Percentiles rank a stretch among this genome's conserved stretches.
phyloP scores from a whole-genome alignment of 1,284 basidiomycete genomes.

The Serendipita sp. region DNA sequence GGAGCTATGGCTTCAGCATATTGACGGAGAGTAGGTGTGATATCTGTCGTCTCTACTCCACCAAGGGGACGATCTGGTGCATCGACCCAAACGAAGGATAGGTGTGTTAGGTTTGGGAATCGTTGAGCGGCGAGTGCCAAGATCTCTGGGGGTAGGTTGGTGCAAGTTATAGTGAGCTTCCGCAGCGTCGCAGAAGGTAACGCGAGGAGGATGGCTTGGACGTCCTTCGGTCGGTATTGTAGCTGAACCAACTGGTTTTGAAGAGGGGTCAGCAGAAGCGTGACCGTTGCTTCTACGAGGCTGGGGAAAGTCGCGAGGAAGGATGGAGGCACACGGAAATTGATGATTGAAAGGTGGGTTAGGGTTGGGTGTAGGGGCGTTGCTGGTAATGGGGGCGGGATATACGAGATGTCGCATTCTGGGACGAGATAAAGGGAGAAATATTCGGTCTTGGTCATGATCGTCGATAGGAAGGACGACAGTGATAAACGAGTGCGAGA shows the following conservation, averaged over 20 bases:
- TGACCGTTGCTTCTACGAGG: neutral
- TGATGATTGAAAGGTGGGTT: slow-evolving; percentile 5
- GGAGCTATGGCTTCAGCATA: slow-evolving; percentile 4
- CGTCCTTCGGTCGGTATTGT: neutral
- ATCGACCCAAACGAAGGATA: slow-evolving; percentile 4
- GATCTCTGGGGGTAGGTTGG: slow-evolving; percentile 5
- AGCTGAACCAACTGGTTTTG: neutral
- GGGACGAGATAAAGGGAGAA: slow-evolving; percentile 4
- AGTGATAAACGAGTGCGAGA: slow-evolving; percentile 3
- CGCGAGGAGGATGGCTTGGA: neutral
- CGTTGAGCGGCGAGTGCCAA: slow-evolving; percentile 3
- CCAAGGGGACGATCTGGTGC: neutral
- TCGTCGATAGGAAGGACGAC: slow-evolving; percentile 1
- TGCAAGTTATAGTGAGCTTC: slow-evolving; percentile 1
- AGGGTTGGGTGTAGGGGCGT: neutral
- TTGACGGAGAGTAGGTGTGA: neutral
- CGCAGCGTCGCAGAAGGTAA: slow-evolving; percentile 1
- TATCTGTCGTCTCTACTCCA: neutral
- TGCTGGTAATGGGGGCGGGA: neutral
- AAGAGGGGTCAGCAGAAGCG: neutral
- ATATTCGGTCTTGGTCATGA: neutral
- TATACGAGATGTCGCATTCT: slow-evolving; percentile 3
- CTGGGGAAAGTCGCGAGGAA: neutral
- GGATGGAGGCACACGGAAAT: slow-evolving; percentile 3
- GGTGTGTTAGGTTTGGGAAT: slow-evolving; percentile 1